Base-by-base conservation (phyloP, 176 grass and related monocot genomes). In the Rhipidocladum racemiflorum region DNA sequence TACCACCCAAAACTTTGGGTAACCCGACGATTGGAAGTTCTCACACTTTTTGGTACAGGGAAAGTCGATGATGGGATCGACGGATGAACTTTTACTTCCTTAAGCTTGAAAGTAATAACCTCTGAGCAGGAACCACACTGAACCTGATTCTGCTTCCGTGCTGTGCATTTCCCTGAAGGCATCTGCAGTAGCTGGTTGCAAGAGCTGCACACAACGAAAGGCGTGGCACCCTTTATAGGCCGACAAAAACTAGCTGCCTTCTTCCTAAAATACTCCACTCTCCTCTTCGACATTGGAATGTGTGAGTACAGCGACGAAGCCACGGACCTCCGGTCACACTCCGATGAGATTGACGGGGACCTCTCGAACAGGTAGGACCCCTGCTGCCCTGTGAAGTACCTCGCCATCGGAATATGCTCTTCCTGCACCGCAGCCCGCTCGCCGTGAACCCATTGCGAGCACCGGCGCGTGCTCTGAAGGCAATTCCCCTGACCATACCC, bases 41-140 rank as follows among this genome's bases (percentile, higher is more conserved):
- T 65, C 74, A 78, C 78, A 65, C 75, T 81, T 83, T 74, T 83
- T 7, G 61, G 50, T 20, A 70, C 23, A 20, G 79, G 74, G 30
- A 70, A 59, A 21, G 82, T 23, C 2, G 85, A 59, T 20, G 72
- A 49, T 9, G 20, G 13, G 20, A 70, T 70, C 29, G 40, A 64
- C 0, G 70, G 78, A 34, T 81, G 82, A 60, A 89, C 68, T 75
- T 87, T 93, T 15, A 56, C 76, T 55, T 87, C 82, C 39, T 86
- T 78, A 55, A 89, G 76, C 75, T 85, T 87, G 27, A 95, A 65
- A 56, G 29, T 62, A 68, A 91, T 71, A 17, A 89, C 53, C 84
- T 89, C 80, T 36, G 82, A 98, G 77, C 95, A 98, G 35, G 92
- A 87, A 48, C 92, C 95, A 77, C 95, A 98, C 44, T 84, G 87